These are phyloP conservation scores for Grammothele lineata DNA, from an alignment of 768 basidiomycete species.

Conservation along the genomic window DNA sequence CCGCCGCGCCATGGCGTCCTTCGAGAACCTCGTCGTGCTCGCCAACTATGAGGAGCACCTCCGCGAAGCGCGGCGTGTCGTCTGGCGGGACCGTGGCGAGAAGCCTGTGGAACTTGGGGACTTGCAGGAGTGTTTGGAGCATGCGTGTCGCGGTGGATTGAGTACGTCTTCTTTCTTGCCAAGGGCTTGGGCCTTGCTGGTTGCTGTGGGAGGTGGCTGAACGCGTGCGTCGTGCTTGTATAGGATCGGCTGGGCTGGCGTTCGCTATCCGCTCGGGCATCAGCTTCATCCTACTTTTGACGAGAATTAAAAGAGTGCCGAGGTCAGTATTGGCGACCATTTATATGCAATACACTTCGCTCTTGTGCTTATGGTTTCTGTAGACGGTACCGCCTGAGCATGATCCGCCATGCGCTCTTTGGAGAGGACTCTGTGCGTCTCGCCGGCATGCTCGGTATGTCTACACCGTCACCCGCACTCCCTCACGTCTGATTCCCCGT, in stretches of 20 bases:
- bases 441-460: constrained; percentile 78
- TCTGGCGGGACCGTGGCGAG: constrained; percentile 79
- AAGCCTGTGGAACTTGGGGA: constrained; percentile 64
- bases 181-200: too few species aligned
- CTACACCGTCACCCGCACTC: not conserved
- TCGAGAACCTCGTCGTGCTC: constrained; percentile 79
- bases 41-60: constrained; percentile 81
- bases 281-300: constrained; percentile 74
- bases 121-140: constrained; percentile 62
- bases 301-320: constrained; percentile 62
- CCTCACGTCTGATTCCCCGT: not conserved
- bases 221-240: not conserved
- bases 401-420: constrained; percentile 80
- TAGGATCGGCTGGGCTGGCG: constrained; percentile 79
- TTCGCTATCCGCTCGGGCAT: constrained; percentile 80
- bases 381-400: constrained; percentile 58
- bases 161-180: constrained; percentile 43
- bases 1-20: constrained; percentile 61
- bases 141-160: constrained; percentile 66
- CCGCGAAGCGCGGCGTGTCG: constrained; percentile 68
- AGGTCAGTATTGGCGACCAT: constrained; percentile 59
- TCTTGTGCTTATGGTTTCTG: not conserved
- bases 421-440: constrained; percentile 81
- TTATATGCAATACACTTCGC: too few species aligned
- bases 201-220: not conserved